These are phyloP conservation scores for Botryotinia narcissicola DNA, from an alignment of 2,329 filamentous ascomycete species.

Conservation along the genomic window DNA sequence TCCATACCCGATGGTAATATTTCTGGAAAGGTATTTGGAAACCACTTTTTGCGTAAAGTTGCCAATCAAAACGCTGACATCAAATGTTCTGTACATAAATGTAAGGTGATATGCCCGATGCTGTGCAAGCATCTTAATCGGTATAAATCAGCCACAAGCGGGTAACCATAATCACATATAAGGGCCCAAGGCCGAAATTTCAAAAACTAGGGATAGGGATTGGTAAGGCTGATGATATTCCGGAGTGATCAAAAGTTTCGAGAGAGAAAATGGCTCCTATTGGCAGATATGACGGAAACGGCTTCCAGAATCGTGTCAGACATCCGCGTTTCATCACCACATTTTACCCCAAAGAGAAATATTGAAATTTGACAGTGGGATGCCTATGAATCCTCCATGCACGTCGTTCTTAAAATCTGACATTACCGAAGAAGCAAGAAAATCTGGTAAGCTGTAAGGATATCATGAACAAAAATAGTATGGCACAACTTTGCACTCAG, in stretches of 20 bases:
- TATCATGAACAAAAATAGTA: not conserved
- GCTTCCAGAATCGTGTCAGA: constrained; percentile 1
- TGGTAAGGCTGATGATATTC: constrained; percentile 24
- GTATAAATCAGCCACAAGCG: constrained; percentile 9
- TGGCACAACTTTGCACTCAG: too few species aligned
- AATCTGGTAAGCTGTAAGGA: not conserved
- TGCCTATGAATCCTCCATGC: constrained; percentile 1
- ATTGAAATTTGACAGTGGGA: not conserved
- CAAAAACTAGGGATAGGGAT: constrained; percentile 5
- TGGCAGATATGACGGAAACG: not conserved
- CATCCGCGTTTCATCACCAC: constrained; percentile 16
- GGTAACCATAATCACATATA: not conserved
- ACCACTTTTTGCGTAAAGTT: constrained; percentile 11
- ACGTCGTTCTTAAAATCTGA: not conserved
- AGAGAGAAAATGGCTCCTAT: not conserved
- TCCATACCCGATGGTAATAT: not conserved
- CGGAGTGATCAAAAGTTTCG: not conserved
- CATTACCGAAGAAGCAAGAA: constrained; percentile 7
- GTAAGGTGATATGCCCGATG: not conserved
- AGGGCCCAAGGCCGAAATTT: not conserved
- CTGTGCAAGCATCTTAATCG: constrained; percentile 13
- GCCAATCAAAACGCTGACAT: constrained; percentile 9
- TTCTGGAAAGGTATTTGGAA: not conserved
- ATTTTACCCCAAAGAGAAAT: not conserved
- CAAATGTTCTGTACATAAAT: not conserved